These are phyloP conservation scores for Lichtheimia ornata DNA, from an alignment of 371 early-diverging fungal species.

Conservation along the genomic window DNA sequence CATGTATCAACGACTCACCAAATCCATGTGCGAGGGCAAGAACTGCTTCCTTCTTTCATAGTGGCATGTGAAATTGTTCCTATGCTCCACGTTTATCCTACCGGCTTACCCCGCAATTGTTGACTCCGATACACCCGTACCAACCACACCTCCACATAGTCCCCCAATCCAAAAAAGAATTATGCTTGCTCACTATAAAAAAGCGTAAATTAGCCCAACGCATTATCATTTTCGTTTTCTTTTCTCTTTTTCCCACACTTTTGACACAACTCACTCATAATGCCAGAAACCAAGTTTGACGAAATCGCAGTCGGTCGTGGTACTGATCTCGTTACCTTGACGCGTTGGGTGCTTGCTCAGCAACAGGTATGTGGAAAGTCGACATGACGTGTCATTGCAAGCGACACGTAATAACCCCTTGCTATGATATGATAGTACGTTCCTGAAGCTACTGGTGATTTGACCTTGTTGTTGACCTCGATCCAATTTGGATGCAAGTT, in stretches of 20 bases:
- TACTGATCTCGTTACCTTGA: slow-evolving; percentile 93
- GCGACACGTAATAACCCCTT: not conserved
- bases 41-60: slow-evolving; percentile 72
- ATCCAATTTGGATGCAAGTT: slow-evolving; percentile 97
- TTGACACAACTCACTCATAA: slow-evolving; percentile 2
- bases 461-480: slow-evolving; percentile 86
- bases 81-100: slow-evolving; percentile 1
- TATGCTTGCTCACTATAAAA: too few relatives aligned
- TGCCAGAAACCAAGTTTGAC: slow-evolving; percentile 32
- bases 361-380: slow-evolving; percentile 65
- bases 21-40: slow-evolving; percentile 80
- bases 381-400: not conserved
- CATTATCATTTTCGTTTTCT: slow-evolving; percentile 2
- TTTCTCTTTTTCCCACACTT: slow-evolving; percentile 9
- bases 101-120: slow-evolving; percentile 4
- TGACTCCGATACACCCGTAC: not conserved
- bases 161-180: too few relatives aligned
- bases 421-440: slow-evolving; percentile 42
- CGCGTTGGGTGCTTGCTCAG: slow-evolving; percentile 88
- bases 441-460: slow-evolving; percentile 92
- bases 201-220: not conserved
- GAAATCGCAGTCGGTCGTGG: slow-evolving; percentile 48
- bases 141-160: too few relatives aligned
- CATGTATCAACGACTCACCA: slow-evolving; percentile 57
- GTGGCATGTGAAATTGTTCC: slow-evolving; percentile 7